A percentile compares a stretch with the other conserved stretches of the same genome.
phyloP scores from a whole-genome alignment of 257 asterid species.

The Solanum stenotomum region DNA sequence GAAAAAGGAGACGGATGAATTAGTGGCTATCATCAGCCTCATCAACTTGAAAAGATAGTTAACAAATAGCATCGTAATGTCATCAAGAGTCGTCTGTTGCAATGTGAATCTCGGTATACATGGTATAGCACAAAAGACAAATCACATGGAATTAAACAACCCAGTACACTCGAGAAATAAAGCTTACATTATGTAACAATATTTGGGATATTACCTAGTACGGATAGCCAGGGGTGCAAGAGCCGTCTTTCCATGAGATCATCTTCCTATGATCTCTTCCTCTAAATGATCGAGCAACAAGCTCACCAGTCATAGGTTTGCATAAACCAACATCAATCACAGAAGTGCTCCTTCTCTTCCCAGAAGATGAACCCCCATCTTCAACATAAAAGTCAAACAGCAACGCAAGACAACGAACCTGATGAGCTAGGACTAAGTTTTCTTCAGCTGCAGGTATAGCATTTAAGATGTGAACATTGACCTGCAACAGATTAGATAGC shows the following conservation, averaged over 20 bases:
- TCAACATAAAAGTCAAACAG: conserved; percentile 73
- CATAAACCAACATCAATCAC: conserved; percentile 75
- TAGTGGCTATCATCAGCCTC: background rate
- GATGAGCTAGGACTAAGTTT: conserved; percentile 60
- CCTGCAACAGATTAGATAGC: conserved; percentile 33
- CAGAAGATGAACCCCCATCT: conserved; percentile 30
- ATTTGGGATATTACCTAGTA: conserved; percentile 23
- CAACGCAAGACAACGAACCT: conserved; percentile 80
- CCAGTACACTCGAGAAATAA: background rate
- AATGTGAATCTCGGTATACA: background rate
- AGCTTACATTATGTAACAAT: background rate
- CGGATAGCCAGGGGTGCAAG: conserved; percentile 70
- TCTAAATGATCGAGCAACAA: conserved; percentile 62
- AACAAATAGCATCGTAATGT: background rate
- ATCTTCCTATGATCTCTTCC: conserved; percentile 89
- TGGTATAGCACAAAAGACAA: background rate
- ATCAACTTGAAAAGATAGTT: background rate
- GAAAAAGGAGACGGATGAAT: background rate
- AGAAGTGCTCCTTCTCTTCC: conserved; percentile 39
- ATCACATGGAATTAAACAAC: background rate
- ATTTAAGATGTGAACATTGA: conserved; percentile 62
- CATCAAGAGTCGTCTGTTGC: background rate
- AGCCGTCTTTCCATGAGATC: conserved; percentile 82
- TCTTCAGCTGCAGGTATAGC: conserved; percentile 55
- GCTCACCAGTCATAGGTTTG: conserved; percentile 61